Base-by-base conservation (phyloP, 768 basidiomycete species). In the Trametes villosa region DNA sequence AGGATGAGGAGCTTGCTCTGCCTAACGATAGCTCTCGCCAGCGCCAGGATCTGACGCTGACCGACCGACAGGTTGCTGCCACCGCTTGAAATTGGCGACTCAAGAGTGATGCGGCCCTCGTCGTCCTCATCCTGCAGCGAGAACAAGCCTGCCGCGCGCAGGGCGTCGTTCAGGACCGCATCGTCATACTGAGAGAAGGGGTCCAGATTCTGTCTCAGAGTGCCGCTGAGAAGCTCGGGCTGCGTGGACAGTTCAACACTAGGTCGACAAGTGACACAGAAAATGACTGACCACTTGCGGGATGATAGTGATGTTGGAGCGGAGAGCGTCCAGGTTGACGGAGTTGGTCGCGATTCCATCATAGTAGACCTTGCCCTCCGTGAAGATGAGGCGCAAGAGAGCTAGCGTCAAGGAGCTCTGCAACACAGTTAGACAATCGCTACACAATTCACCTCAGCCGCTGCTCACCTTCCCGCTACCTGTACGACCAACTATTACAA, bases 101-200 rank as follows among this genome's bases (percentile, higher is more conserved):
- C 80, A 3, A 84, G 72, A 1, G 76, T 79, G 27, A 84, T 71
- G 1, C 69, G 72, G 20, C 64, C 71, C 34, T 77, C 78, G 0
- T 79, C 77, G 3, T 65, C 69, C 3, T 78, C 76, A 12, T 69
- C 71, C 59, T 81, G 79, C 22, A 80, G 64, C n/a, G 76, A 70
- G 64, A 75, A 80, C 9, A 83, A 69, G 4, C 84, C 83, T 0
- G 83, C 78, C 1, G 81, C 74, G 33, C 79, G 75, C 20, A 85
- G 69, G 0, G 82, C 82, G 33, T 76, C 78, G 52, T 83, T 81
- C n/a, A 86, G 72, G 1, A 72, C 72, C 0, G 78, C 74, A 61
- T 87, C 86, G 36, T 85, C 83, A 60, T 83, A 74, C 63, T 83
- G 76, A 4, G 70, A 76, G 65, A 85, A 87, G 0, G 85, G 86